Conservation (phyloP, 805 yeast genomes). For the Torulaspora indica region DNA sequence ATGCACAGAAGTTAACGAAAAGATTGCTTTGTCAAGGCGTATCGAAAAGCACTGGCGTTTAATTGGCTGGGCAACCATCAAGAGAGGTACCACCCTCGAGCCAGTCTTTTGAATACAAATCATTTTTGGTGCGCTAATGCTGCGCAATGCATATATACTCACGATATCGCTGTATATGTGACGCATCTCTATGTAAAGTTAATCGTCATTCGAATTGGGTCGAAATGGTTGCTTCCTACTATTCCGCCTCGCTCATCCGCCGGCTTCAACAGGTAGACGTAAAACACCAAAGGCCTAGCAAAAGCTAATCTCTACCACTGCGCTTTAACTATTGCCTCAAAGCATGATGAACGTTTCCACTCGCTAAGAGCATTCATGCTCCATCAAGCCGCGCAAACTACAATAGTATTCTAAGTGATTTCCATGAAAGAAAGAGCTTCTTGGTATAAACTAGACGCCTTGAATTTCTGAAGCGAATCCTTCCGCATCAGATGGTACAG, state of each 20-base stretch:
- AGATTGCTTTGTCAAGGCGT: conserved; percentile 97
- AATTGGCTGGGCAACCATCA: conserved; percentile 99
- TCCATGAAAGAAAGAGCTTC: conserved; percentile 27
- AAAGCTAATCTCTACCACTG: too few species aligned
- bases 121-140: conserved; percentile 10
- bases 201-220: conserved; percentile 7
- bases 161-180: conserved; percentile 12
- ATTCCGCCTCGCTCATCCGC: not conserved
- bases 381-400: too few species aligned
- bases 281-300: too few species aligned
- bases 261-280: too few species aligned
- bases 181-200: conserved; percentile 17
- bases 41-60: conserved; percentile 99
- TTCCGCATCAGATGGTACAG: conserved; percentile 59
- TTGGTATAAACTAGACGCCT: conserved; percentile 40
- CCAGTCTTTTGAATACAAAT: conserved; percentile 44
- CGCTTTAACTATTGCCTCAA: too few species aligned
- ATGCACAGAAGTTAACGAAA: conserved; percentile 96
- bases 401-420: not conserved
- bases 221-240: conserved; percentile 1
- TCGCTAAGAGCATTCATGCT: too few species aligned
- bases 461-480: conserved; percentile 71
- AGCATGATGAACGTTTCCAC: too few species aligned
- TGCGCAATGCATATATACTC: conserved; percentile 9
- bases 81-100: conserved; percentile 86